Base-by-base conservation (phyloP, 1,284 basidiomycete species). In the Pascua sp. region DNA sequence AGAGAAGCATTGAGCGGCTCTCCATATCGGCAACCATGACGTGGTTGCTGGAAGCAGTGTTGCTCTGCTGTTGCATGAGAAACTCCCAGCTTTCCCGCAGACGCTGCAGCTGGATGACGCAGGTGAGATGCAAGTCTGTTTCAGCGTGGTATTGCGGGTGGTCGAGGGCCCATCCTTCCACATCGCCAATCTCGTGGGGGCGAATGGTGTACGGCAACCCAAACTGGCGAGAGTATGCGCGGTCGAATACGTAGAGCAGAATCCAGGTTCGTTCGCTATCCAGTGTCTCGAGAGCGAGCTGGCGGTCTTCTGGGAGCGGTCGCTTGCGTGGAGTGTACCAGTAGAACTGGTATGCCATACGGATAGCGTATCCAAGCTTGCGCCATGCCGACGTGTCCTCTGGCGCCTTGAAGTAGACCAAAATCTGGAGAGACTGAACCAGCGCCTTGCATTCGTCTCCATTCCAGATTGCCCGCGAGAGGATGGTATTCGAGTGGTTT, bases 371-470 rank as follows among this genome's bases (percentile, higher is more conserved):
- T 2, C 63, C 61, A 18, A 66, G 58, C 45, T 62, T 64, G 18
- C 62, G 45, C 65, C 65, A 66, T 7, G 60, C 56, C 11, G 56
- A 59, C 5, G 47, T 54, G 39, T 66, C 65, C 7, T 42, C 46
- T 8, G 61, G 59, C 1, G 37, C 53, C 16, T 63, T 64, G 53
- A 51, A 64, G 45, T 59, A 64, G 16, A 61, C 47, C 17, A 56
- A 16, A 15, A 64, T 54, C 12, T 56, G 15, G 8, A 64, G 45
- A 1, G 53, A 42, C 36, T 64, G 59, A 15, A 64, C 40, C 8
- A 61, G 40, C 8, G 77, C 76, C 12, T 79, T 66, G 8, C 66
- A 62, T 41, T 67, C 70, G 17, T 55, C 62, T 2, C 48, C 45
- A 11, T 58, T 42, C 16, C 68, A 74, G 17, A 50, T 47, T 1